Base-by-base conservation (phyloP, 768 basidiomycete genomes). In the Tylopilus vinaceipallidus region DNA sequence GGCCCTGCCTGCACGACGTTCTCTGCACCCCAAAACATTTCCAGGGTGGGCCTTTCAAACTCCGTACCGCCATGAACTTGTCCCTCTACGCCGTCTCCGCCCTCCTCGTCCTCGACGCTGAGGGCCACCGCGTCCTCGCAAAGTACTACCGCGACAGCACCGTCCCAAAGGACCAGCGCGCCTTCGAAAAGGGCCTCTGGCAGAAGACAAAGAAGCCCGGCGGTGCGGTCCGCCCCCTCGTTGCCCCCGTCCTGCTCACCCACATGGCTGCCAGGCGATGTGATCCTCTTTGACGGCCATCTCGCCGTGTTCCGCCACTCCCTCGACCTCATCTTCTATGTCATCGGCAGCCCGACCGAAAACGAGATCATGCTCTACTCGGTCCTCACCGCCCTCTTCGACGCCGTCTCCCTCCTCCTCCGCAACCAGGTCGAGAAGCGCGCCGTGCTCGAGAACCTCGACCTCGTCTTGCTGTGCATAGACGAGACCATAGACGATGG, bases 401-500 rank as follows among this genome's bases (percentile, higher is more conserved):
- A 98, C 61, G 92, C 95, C 30, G 73, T 95, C 22, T 80, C 83
- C 17, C 75, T 98, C 62, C 76, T 98, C 27, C 77, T 99, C 24
- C 79, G 94, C 38, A 94, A 95, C 64, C 85, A 93, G 61, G 81
- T 98, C 14, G 97, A 99, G 76, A 98, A 98, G 73, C 79, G 95
- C 13, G 89, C 86, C 10, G 86, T 98, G 36, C 73, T 98, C 44
- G 97, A 98, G 74, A 98, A 93, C 70, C 71, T 98, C 41, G 97
- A 98, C 70, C 63, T 98, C 47, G 91, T 97, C 10, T 68, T 98
- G 44, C 73, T 99, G 20, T 95, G 94, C 60, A 73, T 98, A 43
- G 97, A 98, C 70, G 97, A 99, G 74, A 95, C 93, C 3, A 84
- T 98, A 50, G 97, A 99, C 69, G 94, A 99, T 64, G 97, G 97